Evolutionary conservation across 345 rosid genomes (phyloP), one percentile per base, ranked within the genome.

Genomic region (sweet orange (Citrus sinensis)): DNA sequence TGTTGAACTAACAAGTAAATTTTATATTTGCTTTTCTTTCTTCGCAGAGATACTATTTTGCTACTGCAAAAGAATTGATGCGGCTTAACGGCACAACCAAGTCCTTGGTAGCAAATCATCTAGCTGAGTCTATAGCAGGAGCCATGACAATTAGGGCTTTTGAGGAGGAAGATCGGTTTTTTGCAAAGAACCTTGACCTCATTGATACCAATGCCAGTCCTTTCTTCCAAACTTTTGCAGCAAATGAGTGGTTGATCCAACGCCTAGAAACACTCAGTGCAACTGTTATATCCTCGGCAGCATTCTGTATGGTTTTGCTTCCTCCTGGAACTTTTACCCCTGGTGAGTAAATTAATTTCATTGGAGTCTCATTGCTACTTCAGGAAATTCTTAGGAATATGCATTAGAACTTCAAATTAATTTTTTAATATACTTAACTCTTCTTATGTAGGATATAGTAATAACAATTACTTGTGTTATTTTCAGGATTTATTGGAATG

Each of bases 401-500:
- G 27, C 27, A 65, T 64, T 25, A 34, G 20, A 61, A 46, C 29
- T 5, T 75, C 0, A 7, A 62, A 75, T 9, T 16, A 62, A 75
- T 27, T 16, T 17, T 62, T 75, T 35, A 46, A 46, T 46, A 46
- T 46, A 13, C 51, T 46, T 46, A 46, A 13, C 51, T 42, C 17
- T 10, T 42, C 49, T 46, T 46, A 46, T 46, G 51, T 46, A 5
- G 35, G 24, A 35, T 78, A 75, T n/a, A 22, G 2, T 35, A 17
- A 7, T 55, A 51, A 58, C 19, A 11, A 1, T 32, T 27, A 7
- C n/a, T 70, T 66, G 2, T 75, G 34, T 77, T 75, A 35, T 65
- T 30, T 78, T 82, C 92, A 96, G 99, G 99, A 56, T 96, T 96
- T 77, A 87, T 96, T 3, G 99, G 99, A 81, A 90, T 96, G 98